These are phyloP conservation scores for Pontederia crassipes DNA, from an alignment of 176 grass and related monocot genomes.

Conservation along the genomic window DNA sequence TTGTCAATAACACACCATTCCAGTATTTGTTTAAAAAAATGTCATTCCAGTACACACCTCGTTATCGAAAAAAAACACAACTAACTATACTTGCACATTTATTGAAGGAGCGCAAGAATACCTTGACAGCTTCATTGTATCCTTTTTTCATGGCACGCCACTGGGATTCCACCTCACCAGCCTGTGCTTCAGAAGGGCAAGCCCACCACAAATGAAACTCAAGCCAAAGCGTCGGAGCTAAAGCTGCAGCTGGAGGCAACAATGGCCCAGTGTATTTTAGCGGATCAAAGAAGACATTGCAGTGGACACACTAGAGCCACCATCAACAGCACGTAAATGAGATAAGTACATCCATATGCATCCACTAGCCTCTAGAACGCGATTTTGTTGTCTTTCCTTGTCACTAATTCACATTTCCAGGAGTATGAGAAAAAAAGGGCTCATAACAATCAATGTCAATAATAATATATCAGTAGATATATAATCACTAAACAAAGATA, in stretches of 20 bases:
- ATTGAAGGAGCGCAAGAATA: slow-evolving; percentile 18
- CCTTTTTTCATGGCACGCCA: slow-evolving; percentile 59
- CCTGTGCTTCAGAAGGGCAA: slow-evolving; percentile 64
- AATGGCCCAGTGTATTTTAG: slow-evolving; percentile 34
- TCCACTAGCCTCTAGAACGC: slow-evolving; percentile 34
- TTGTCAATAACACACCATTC: not conserved
- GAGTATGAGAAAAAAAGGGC: not conserved
- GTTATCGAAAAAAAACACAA: too few relatives aligned
- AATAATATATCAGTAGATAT: too few relatives aligned
- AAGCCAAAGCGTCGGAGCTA: slow-evolving; percentile 91
- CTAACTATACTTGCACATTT: not conserved
- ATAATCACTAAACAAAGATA: too few relatives aligned
- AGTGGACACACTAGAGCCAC: slow-evolving; percentile 68
- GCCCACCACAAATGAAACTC: slow-evolving; percentile 94
- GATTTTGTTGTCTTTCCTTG: slow-evolving; percentile 82
- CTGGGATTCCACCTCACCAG: slow-evolving; percentile 68
- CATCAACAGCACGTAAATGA: slow-evolving; percentile 46
- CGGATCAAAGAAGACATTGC: slow-evolving; percentile 78
- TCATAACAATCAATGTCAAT: too few relatives aligned
- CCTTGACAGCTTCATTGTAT: slow-evolving; percentile 43
- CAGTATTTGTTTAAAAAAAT: too few relatives aligned
- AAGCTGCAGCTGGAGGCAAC: slow-evolving; percentile 73
- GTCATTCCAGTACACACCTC: too few relatives aligned
- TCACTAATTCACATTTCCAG: slow-evolving; percentile 33
- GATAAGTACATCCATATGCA: slow-evolving; percentile 81